Evolutionary conservation across 176 grass and related monocot genomes (phyloP).

Genomic region (Aegilops longissima): DNA sequence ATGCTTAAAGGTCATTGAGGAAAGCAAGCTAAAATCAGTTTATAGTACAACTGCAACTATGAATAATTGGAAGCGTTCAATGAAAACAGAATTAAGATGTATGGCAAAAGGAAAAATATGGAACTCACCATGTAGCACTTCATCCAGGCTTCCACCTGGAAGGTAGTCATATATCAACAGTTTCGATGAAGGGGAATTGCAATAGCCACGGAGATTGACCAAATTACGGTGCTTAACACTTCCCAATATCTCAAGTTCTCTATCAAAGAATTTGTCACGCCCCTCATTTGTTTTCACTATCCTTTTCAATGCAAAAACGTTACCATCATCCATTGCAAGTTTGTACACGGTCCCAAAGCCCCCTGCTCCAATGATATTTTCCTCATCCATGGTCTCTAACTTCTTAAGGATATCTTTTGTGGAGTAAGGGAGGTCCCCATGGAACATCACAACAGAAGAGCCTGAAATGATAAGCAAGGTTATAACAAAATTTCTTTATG

Average conservation of each 20-base stretch:
- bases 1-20: background rate
- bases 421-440: constrained; percentile 95
- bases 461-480: constrained; percentile 50
- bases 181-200: constrained; percentile 92
- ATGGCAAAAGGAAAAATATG: background rate
- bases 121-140: constrained; percentile 79
- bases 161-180: constrained; percentile 97
- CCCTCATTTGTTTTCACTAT: constrained; percentile 98
- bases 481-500: constrained; percentile 2
- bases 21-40: constrained; percentile 5
- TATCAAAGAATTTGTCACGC: constrained; percentile 85
- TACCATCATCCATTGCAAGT: constrained; percentile 95
- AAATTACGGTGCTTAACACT: constrained; percentile 98
- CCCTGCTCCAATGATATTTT: constrained; percentile 85
- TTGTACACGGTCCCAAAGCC: constrained; percentile 98
- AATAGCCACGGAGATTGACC: constrained; percentile 98
- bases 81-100: background rate
- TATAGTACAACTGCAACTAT: background rate
- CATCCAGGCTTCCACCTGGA: constrained; percentile 95
- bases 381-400: constrained; percentile 77
- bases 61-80: background rate
- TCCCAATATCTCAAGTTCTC: constrained; percentile 99
- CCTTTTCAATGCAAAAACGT: constrained; percentile 90
- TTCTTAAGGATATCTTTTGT: constrained; percentile 96
- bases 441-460: constrained; percentile 91